Percentiles rank a stretch among this genome's conserved stretches.
Evolutionary conservation across 2,329 filamentous ascomycete genomes (phyloP).

Genomic region (Epichloe amarillans): DNA sequence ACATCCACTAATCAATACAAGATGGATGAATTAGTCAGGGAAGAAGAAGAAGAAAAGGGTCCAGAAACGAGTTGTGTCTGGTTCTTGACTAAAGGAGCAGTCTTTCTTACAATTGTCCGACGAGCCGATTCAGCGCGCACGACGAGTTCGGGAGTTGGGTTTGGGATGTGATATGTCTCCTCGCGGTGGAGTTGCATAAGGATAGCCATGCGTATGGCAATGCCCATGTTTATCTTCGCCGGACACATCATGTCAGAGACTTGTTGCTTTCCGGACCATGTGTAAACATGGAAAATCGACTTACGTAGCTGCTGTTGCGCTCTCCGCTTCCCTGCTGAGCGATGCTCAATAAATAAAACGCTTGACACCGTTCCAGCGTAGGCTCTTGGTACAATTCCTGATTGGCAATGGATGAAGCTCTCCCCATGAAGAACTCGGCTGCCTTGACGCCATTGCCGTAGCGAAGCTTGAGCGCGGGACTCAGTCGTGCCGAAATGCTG

Average conservation of each 20-base stretch:
- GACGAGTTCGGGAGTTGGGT: slow-evolving; percentile 30
- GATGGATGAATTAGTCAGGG: neutral
- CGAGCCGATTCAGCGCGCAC: slow-evolving; percentile 42
- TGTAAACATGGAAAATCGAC: slow-evolving; percentile 11
- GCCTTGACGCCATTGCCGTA: slow-evolving; percentile 39
- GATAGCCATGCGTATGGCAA: slow-evolving; percentile 42
- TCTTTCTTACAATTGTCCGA: slow-evolving; percentile 36
- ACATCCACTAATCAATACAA: slow-evolving; percentile 34
- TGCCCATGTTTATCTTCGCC: slow-evolving; percentile 39
- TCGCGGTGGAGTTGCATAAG: slow-evolving; percentile 42
- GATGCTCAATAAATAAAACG: slow-evolving; percentile 44
- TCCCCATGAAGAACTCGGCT: slow-evolving; percentile 39
- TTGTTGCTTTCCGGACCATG: neutral
- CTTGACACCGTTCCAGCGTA: slow-evolving; percentile 42
- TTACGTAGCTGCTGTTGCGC: slow-evolving; percentile 39
- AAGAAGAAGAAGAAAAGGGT: neutral
- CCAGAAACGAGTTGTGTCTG: neutral
- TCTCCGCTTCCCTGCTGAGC: slow-evolving; percentile 44
- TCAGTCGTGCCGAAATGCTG: slow-evolving; percentile 42
- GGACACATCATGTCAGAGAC: neutral
- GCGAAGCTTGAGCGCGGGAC: slow-evolving; percentile 30
- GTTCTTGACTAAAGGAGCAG: neutral
- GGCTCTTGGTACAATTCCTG: slow-evolving; percentile 38
- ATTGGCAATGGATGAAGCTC: slow-evolving; percentile 32
- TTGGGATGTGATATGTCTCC: slow-evolving; percentile 34